Percentiles rank a stretch among this genome's conserved stretches.
phyloP scores from a whole-genome alignment of 2,329 filamentous ascomycete species.

The Zelopaecilomyces penicillatus region DNA sequence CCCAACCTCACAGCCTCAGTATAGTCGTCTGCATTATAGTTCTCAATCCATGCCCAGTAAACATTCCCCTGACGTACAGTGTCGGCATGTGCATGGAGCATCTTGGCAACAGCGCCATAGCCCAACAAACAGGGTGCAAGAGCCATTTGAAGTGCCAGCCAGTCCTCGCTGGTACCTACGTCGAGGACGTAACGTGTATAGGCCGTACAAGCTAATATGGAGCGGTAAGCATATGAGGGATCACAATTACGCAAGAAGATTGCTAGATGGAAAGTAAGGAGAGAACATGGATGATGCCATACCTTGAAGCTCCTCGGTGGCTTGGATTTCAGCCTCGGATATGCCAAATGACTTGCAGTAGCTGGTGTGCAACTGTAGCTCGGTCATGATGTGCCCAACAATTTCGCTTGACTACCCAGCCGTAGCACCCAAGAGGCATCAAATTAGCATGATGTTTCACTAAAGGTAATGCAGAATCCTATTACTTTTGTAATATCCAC shows the following conservation, averaged over 20 bases:
- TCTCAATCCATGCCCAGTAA: constrained; percentile 89
- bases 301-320: constrained; percentile 67
- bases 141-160: constrained; percentile 76
- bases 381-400: constrained; percentile 66
- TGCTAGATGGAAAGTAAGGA: not conserved
- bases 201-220: constrained; percentile 57
- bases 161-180: constrained; percentile 79
- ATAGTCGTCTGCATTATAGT: constrained; percentile 79
- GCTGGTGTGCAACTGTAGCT: constrained; percentile 71
- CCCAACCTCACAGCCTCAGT: constrained; percentile 61
- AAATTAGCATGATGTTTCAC: not conserved
- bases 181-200: constrained; percentile 85
- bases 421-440: not conserved
- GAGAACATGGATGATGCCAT: constrained; percentile 10
- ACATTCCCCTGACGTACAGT: constrained; percentile 56
- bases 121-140: constrained; percentile 85
- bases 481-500: constrained; percentile 61
- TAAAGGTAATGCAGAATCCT: too few species aligned
- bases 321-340: constrained; percentile 61
- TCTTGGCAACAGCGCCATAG: constrained; percentile 69
- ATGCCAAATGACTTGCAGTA: constrained; percentile 81
- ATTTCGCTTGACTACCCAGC: constrained; percentile 40
- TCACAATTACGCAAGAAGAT: not conserved
- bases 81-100: constrained; percentile 55
- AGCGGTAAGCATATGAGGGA: not conserved